These are phyloP conservation scores for Eimeria brunetti DNA, from an alignment of 169 alveolate species.

Conservation along the genomic window DNA sequence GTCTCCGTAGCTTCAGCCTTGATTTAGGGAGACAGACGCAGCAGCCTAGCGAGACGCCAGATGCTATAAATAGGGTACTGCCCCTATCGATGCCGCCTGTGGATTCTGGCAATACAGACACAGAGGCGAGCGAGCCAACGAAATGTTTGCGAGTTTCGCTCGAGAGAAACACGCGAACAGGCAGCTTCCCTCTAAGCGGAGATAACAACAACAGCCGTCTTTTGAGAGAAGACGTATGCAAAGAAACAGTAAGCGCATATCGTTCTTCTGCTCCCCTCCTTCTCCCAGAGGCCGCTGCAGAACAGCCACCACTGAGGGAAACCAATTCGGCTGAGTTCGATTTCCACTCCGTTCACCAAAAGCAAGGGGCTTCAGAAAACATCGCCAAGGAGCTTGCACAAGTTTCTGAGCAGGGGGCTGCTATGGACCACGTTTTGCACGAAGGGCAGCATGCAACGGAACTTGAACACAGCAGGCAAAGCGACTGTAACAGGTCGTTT, in stretches of 20 bases:
- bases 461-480: not conserved
- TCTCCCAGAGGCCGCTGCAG: not conserved
- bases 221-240: not conserved
- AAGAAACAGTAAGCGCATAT: not conserved
- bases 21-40: not conserved
- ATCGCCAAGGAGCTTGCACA: not conserved
- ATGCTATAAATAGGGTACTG: not conserved
- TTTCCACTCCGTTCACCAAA: not conserved
- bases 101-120: not conserved
- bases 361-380: not conserved
- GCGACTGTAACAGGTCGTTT: not conserved
- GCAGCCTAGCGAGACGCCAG: not conserved
- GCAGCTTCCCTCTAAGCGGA: not conserved
- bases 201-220: not conserved
- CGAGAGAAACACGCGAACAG: not conserved
- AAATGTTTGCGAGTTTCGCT: not conserved
- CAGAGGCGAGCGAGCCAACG: not conserved
- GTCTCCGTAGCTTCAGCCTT: not conserved
- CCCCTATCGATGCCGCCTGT: not conserved
- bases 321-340: not conserved
- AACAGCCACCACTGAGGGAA: not conserved
- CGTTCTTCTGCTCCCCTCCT: not conserved
- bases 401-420: not conserved
- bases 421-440: not conserved
- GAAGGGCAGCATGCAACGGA: not conserved